A percentile compares a stretch with the other conserved stretches of the same genome.
Evolutionary conservation across 2,329 filamentous ascomycete genomes (phyloP).

Genomic region (Neofusicoccum sp.): DNA sequence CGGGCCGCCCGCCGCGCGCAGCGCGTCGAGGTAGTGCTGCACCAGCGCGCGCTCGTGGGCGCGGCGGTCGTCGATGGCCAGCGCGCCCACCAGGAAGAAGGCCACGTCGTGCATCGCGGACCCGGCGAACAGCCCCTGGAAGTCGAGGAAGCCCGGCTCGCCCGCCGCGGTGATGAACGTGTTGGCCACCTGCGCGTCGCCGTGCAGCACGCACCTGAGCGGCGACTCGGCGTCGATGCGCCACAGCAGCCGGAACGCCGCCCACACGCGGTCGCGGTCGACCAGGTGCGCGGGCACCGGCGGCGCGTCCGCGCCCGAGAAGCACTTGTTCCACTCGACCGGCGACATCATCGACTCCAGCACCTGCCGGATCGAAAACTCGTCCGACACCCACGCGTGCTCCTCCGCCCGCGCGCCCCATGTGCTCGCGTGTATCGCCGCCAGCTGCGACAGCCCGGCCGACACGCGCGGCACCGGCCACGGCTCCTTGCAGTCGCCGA

Average conservation of each 20-base stretch:
- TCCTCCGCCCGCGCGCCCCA: too few relatives aligned
- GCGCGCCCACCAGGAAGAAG: too few relatives aligned
- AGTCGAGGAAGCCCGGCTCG: constrained; percentile 43
- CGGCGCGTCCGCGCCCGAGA: constrained; percentile 31
- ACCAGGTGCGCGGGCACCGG: constrained; percentile 39
- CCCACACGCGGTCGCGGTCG: constrained; percentile 35
- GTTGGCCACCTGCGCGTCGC: constrained; percentile 47
- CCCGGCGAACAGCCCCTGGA: constrained; percentile 43
- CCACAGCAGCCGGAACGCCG: constrained; percentile 40
- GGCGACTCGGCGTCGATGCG: constrained; percentile 39
- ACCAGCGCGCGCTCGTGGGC: too few relatives aligned
- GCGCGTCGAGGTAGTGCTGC: too few relatives aligned
- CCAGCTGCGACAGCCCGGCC: constrained; percentile 37
- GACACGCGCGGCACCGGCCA: constrained; percentile 19
- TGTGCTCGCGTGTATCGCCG: constrained; percentile 41
- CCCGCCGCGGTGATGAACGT: constrained; percentile 41
- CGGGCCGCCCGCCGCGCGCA: too few relatives aligned
- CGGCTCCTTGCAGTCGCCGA: constrained; percentile 18
- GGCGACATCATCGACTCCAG: constrained; percentile 40
- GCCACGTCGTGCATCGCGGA: constrained; percentile 46
- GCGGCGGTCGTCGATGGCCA: too few relatives aligned
- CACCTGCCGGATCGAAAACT: too few relatives aligned
- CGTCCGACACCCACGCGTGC: too few relatives aligned
- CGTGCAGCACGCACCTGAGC: constrained; percentile 44
- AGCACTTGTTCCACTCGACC: constrained; percentile 32